phyloP scores from a whole-genome alignment of 441 rosid species.

The Populus hybrid region DNA sequence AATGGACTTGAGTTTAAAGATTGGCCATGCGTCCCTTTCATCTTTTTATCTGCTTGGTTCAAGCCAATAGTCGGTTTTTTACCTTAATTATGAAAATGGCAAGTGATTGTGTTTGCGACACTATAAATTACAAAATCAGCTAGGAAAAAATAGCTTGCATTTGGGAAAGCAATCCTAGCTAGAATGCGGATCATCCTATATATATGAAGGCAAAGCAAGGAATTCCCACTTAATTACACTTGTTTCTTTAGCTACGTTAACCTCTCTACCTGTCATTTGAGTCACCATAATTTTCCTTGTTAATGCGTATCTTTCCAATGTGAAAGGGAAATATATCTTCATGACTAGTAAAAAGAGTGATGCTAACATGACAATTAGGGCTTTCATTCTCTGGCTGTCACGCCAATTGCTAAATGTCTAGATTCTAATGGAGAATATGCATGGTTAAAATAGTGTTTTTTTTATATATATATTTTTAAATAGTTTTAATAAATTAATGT shows the following conservation, averaged over 20 bases:
- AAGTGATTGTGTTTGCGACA: neutral
- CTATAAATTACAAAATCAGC: neutral
- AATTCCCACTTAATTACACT: conserved; percentile 8
- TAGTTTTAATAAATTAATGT: neutral
- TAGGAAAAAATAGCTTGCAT: neutral
- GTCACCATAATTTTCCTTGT: conserved; percentile 8
- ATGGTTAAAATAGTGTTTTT: too few species aligned
- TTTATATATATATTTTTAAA: too few species aligned
- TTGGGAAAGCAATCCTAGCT: conserved; percentile 17
- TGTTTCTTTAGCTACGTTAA: conserved; percentile 22
- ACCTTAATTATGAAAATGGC: neutral
- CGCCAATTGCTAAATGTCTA: too few species aligned
- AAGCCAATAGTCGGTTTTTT: neutral
- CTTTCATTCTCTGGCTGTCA: neutral
- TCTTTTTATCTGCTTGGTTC: neutral
- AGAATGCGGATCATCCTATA: neutral
- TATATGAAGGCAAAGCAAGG: conserved; percentile 18
- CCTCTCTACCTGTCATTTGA: conserved; percentile 9
- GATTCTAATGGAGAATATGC: too few species aligned
- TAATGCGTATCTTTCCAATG: conserved; percentile 18
- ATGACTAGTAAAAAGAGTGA: neutral
- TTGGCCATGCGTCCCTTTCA: neutral
- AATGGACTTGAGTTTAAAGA: neutral
- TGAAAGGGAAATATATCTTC: conserved; percentile 13
- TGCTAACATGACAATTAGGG: neutral